phyloP scores from a whole-genome alignment of 805 yeast species.

The Metschnikowia kunwiensis region DNA sequence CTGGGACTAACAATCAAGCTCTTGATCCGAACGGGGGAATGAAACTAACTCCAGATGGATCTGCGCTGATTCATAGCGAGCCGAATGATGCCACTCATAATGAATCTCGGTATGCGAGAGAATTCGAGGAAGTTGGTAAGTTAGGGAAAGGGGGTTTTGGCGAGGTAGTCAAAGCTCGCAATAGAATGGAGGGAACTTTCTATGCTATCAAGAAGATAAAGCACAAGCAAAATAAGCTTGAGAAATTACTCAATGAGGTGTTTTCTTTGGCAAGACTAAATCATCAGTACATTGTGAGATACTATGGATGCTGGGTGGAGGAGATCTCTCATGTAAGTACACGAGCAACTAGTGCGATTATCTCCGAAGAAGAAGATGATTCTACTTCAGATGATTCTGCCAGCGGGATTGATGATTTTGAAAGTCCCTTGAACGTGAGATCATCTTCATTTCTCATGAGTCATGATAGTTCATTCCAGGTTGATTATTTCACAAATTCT shows the following conservation, averaged over 20 bases:
- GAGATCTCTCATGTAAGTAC: constrained; percentile 41
- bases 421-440: constrained; percentile 23
- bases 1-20: background rate
- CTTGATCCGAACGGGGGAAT: no score
- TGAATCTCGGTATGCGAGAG: constrained; percentile 68
- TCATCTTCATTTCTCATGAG: constrained; percentile 18
- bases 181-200: constrained; percentile 87
- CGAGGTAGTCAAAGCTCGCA: constrained; percentile 95
- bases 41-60: background rate
- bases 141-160: constrained; percentile 97
- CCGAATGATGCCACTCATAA: constrained; percentile 1
- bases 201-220: constrained; percentile 92
- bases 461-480: constrained; percentile 30
- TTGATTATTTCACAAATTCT: constrained; percentile 71
- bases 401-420: constrained; percentile 19
- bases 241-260: constrained; percentile 84
- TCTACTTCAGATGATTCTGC: constrained; percentile 17
- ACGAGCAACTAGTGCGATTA: constrained; percentile 22
- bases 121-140: constrained; percentile 90
- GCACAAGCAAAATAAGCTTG: constrained; percentile 75
- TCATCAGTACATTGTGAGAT: constrained; percentile 93
- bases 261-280: constrained; percentile 86
- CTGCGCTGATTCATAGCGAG: background rate
- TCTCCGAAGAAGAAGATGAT: constrained; percentile 7
- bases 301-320: constrained; percentile 97